Evolutionary conservation across 345 rosid genomes (phyloP).

Genomic region (sweet orange (Citrus sinensis)): DNA sequence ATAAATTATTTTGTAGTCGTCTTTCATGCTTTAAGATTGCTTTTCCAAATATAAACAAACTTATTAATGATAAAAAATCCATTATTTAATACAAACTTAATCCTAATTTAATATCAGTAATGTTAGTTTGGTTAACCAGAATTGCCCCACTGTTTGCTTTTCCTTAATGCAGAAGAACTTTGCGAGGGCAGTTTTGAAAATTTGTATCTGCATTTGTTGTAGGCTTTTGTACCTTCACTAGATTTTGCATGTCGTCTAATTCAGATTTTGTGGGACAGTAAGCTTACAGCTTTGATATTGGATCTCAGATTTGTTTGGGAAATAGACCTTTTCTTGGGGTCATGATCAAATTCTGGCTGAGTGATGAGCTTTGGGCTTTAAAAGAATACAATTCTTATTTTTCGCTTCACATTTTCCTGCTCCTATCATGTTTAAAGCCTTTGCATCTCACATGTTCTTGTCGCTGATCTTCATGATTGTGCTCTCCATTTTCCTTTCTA

Average conservation of each 20-base stretch:
- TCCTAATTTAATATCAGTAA: not conserved
- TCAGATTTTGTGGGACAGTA: slow-evolving; percentile 41
- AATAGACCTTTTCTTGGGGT: slow-evolving; percentile 2
- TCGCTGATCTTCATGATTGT: not conserved
- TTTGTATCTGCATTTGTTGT: slow-evolving; percentile 18
- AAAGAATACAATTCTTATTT: slow-evolving; percentile 7
- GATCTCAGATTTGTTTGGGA: slow-evolving; percentile 6
- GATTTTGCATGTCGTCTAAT: slow-evolving; percentile 34
- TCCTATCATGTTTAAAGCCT: slow-evolving; percentile 7
- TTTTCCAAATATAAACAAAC: not conserved
- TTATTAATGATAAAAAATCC: not conserved
- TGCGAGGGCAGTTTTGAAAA: slow-evolving; percentile 36
- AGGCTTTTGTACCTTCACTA: slow-evolving; percentile 27
- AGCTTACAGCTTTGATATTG: slow-evolving; percentile 13
- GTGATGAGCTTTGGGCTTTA: slow-evolving; percentile 10
- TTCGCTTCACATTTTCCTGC: not conserved
- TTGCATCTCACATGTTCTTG: slow-evolving; percentile 22
- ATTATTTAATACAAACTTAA: slow-evolving; percentile 2
- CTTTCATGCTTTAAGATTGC: slow-evolving; percentile 16
- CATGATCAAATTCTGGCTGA: not conserved
- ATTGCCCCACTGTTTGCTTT: slow-evolving; percentile 27
- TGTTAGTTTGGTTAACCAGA: slow-evolving; percentile 3
- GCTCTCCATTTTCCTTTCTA: not conserved
- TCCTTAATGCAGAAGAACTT: slow-evolving; percentile 23
- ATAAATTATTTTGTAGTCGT: not conserved